Base-by-base conservation (phyloP, 2,329 filamentous ascomycete genomes). In the Cordyceps cicadae region DNA sequence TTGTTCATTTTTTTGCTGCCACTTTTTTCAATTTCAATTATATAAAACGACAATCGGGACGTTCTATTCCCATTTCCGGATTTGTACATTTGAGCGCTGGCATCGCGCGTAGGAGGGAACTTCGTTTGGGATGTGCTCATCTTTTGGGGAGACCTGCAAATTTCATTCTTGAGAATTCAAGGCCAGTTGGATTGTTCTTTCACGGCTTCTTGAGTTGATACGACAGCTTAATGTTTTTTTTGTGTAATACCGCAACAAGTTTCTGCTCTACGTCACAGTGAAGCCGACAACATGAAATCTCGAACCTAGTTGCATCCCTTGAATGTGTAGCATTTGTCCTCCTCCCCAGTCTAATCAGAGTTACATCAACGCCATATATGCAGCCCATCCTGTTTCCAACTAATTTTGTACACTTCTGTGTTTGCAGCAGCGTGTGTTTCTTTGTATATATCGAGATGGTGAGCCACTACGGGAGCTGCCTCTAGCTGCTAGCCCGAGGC, bases 151-250 rank as follows among this genome's bases (percentile, higher is more conserved):
- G 17, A 46, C 15, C 11, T 53, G 37, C 19, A 46, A 37, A 9
- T 6, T 43, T 24, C 26, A 12, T 14, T 4, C 29, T 46, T 3
- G 11, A 19, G 6, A 15, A 8, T n/a, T 32, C 37, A 26, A 21
- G 24, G 19, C 34, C 21, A 32, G 37, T 43, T 45, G 37, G 37
- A 37, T 43, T 39, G 29, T 58, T 59, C 24, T n/a, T 21, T 24
- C 24, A 24, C 21, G 24, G 4, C 21, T 11, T 59, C 51, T 26
- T 24, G 51, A 26, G 52, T 59, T 53, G 57, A 39, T 26, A 53
- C 37, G 21, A 41, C 19, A 53, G 49, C 57, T 59, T 26, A 39
- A 53, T 59, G 41, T 43, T 59, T 48, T 48, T 48, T 51, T 39
- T 59, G 41, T 52, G 56, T 59, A 58, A 58, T 58, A 58, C 26